Evolutionary conservation across 148 eudicot species (phyloP).

Genomic region (Spergularia marina): DNA sequence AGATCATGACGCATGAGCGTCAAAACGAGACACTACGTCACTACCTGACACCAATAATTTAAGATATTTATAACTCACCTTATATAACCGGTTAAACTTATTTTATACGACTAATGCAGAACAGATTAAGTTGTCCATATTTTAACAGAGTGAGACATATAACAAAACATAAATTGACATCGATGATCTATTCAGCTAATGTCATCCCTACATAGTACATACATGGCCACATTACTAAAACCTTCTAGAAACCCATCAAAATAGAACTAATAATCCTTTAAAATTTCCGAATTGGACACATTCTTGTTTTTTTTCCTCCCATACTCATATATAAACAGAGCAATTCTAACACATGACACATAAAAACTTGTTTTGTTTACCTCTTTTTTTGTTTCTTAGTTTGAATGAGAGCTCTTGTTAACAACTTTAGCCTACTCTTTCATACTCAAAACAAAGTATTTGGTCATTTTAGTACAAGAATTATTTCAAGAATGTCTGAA

Average conservation of each 20-base stretch:
- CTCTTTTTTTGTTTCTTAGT: not conserved
- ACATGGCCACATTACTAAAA: constrained; percentile 1
- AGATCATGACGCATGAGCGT: too few relatives aligned
- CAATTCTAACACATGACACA: not conserved
- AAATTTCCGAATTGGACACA: not conserved
- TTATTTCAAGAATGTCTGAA: constrained; percentile 12
- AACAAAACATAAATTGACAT: too few relatives aligned
- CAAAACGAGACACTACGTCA: too few relatives aligned
- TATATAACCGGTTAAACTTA: too few relatives aligned
- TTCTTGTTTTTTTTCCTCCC: constrained; percentile 2
- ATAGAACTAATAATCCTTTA: not conserved
- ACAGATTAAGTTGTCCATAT: too few relatives aligned
- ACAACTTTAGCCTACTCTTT: constrained; percentile 11
- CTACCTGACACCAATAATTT: too few relatives aligned
- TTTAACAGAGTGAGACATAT: too few relatives aligned
- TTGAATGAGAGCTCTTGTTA: constrained; percentile 20
- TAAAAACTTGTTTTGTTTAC: not conserved
- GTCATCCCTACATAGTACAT: not conserved
- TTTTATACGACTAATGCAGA: too few relatives aligned
- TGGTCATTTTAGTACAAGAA: not conserved
- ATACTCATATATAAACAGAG: constrained; percentile 8
- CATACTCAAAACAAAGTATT: constrained; percentile 3
- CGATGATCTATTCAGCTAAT: too few relatives aligned
- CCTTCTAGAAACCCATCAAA: constrained; percentile 25
- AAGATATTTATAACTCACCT: too few relatives aligned